phyloP scores from a whole-genome alignment of 257 asterid genomes.

The Fraxinus americana region DNA sequence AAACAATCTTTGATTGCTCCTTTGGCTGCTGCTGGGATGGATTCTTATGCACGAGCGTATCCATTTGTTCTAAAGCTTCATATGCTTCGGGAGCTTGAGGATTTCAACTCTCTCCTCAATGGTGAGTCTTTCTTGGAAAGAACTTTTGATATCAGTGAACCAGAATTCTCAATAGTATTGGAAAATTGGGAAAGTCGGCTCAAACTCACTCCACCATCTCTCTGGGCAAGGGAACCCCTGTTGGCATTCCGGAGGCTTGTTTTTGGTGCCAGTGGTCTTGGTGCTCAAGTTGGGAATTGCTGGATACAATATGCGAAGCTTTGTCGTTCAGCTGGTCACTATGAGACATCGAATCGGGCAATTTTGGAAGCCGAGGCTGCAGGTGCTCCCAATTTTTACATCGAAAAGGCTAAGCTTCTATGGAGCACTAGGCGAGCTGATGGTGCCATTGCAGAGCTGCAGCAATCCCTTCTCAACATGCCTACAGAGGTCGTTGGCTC shows the following conservation, averaged over 20 bases:
- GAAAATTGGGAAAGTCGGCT: conserved; percentile 93
- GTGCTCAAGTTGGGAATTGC: conserved; percentile 78
- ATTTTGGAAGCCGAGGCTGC: conserved; percentile 87
- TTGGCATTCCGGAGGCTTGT: conserved; percentile 93
- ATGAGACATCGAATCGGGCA: conserved; percentile 94
- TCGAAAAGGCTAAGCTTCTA: conserved; percentile 96
- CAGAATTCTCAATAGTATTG: conserved; percentile 60
- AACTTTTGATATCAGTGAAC: conserved; percentile 57
- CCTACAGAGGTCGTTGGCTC: conserved; percentile 84
- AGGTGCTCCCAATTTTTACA: conserved; percentile 83
- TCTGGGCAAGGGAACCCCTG: conserved; percentile 99
- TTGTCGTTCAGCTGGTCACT: conserved; percentile 97
- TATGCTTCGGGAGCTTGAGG: conserved; percentile 94
- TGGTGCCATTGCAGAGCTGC: conserved; percentile 98
- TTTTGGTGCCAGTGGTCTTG: conserved; percentile 77
- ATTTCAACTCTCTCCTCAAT: conserved; percentile 72
- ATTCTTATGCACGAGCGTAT: conserved; percentile 94
- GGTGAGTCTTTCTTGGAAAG: conserved; percentile 79
- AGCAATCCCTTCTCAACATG: conserved; percentile 89
- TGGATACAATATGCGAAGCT: conserved; percentile 97
- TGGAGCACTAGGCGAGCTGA: conserved; percentile 95
- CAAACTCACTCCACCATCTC: conserved; percentile 88
- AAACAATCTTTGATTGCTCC: conserved; percentile 98
- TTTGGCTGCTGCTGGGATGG: conserved; percentile 99
- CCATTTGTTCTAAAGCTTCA: conserved; percentile 97